These are phyloP conservation scores for Ceratopteris richardii DNA, from an alignment of 75 land plant genomes.

Conservation along the genomic window DNA sequence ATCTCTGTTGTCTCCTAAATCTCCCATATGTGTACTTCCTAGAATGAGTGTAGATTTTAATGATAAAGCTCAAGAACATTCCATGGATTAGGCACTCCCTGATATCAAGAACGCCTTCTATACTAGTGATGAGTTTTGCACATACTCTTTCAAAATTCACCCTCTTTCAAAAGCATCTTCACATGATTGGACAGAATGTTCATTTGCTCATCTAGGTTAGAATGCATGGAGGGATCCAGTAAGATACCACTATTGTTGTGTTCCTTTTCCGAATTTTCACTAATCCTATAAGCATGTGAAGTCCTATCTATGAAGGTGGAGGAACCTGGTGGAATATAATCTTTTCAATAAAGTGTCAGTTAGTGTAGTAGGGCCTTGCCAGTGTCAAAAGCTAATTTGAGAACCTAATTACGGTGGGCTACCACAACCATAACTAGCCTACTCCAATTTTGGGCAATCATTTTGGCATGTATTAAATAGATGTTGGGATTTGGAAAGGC, in stretches of 20 bases:
- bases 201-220: constrained; percentile 83
- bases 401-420: too few relatives aligned
- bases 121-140: constrained; percentile 71
- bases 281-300: too few relatives aligned
- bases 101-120: constrained; percentile 78
- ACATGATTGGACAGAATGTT: constrained; percentile 90
- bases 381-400: too few relatives aligned
- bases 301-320: too few relatives aligned
- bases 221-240: constrained; percentile 76
- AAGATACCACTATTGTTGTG: constrained; percentile 73
- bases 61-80: constrained; percentile 56
- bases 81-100: constrained; percentile 56
- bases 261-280: constrained; percentile 83
- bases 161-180: constrained; percentile 72
- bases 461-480: too few relatives aligned
- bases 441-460: too few relatives aligned
- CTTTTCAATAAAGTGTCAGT: too few relatives aligned
- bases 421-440: too few relatives aligned
- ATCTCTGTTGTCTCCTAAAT: constrained; percentile 28
- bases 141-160: constrained; percentile 75
- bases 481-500: too few relatives aligned
- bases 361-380: too few relatives aligned
- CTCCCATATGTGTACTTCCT: constrained; percentile 4
- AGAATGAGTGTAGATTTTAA: constrained; percentile 2
- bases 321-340: too few relatives aligned